Base-by-base conservation (phyloP, 495 filamentous ascomycete species). In the Apodospora peruviana region DNA sequence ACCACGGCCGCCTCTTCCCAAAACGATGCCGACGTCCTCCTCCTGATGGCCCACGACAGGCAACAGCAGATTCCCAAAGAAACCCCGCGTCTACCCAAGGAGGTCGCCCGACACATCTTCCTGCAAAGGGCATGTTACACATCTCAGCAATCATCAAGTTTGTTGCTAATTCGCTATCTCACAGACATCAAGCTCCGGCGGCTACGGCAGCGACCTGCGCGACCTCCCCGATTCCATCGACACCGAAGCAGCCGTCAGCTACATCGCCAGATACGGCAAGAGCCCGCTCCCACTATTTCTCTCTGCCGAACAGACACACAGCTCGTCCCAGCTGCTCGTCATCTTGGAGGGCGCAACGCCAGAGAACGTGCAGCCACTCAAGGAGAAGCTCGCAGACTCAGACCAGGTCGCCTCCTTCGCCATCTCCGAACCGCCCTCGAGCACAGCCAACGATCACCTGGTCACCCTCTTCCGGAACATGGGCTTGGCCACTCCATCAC, bases 281-380 rank as follows among this genome's bases (percentile, higher is more conserved):
- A 49, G 48, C 23, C 52, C 64, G 1, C 53, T 57, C 14, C 64
- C 70, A 19, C 50, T 79, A n/a, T 77, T 78, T 40, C 51, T 58
- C 22, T 55, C 64, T 1, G 7, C 35, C 18, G 48, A 52, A 10
- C 48, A 55, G 12, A 55, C 51, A 24, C 61, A 68, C 41, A 65
- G 70, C 35, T 57, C 61, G 40, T n/a, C n/a, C n/a, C 75, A 80
- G 58, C 65, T 80, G 11, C 61, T 79, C 10, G 59, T 80, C 43
- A 57, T 77, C 37, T 60, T 80, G 23, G 74, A 77, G 51, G 76
- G 76, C 39, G 43, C 69, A 17, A 63, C 65, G 7, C n/a, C 56
- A 3, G 47, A 66, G 36, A 59, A 69, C 2, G 45, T 62, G 36
- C 41, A 54, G 40, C 45, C 57, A 19, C 25, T 72, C 18, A 64